Base-by-base conservation (phyloP, 495 filamentous ascomycete genomes). In the Penicillium macrosclerotiorum region DNA sequence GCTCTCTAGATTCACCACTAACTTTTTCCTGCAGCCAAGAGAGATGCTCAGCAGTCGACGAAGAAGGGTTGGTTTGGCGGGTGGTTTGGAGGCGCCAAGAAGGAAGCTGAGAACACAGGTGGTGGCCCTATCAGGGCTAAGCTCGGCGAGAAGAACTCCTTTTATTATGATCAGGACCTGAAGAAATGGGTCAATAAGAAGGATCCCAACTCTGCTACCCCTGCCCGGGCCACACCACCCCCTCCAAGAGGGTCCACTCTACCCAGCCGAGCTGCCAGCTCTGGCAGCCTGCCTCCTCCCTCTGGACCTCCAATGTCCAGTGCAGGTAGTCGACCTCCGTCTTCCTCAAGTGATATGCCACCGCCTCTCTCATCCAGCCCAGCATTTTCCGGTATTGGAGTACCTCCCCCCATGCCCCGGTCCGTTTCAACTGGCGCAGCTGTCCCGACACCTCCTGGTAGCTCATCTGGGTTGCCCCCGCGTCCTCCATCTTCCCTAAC, bases 121-220 rank as follows among this genome's bases (percentile, higher is more conserved):
- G 61, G 60, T 13, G 63, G 65, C n/a, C 90, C 93, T 32, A 92
- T 96, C 68, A 82, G 79, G 56, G 94, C 94, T 37, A 97, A 99
- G 60, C 82, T 99, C 20, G 94, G 94, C 47, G 94, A 99, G 65
- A 85, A 92, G 55, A 93, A 78, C 58, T 87, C 81, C 8, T 97
- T 99, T 69, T 85, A 90, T 52, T 99, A 92, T 51, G 94, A 99
- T 64, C 84, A 88, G 3, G 88, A 95, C 16, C 76, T 95, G 42
- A 94, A 94, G 75, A 89, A 92, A 60, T 99, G 94, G 94, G 80
- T 99, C 67, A 96, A 99, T 67, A 96, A 96, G 74, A 96, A 96
- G 61, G 84, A 82, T 12, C 71, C 72, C 2, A 67, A 61, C 20
- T 68, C 66, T 39, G 60, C 68, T 9, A 64, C 67, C 11, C 51